These are phyloP conservation scores for Exophiala phaeomuriformis DNA, from an alignment of 2,329 filamentous ascomycete genomes.

Conservation along the genomic window DNA sequence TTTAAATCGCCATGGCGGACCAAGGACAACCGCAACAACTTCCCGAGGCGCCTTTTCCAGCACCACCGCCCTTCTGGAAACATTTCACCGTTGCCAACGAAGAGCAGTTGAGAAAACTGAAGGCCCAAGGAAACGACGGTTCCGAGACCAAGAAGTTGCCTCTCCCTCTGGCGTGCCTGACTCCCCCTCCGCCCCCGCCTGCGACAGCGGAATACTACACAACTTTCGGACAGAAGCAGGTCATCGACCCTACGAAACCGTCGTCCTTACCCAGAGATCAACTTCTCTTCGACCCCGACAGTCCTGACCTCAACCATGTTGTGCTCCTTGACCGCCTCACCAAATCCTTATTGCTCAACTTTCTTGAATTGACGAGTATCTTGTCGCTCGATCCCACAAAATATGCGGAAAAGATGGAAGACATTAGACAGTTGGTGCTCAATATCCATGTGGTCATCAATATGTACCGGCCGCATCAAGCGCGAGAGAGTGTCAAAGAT, in stretches of 20 bases:
- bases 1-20: slow-evolving; percentile 25
- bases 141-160: slow-evolving; percentile 48
- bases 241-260: slow-evolving; percentile 37
- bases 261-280: slow-evolving; percentile 42
- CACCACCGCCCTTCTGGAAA: slow-evolving; percentile 83
- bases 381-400: slow-evolving; percentile 55
- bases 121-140: slow-evolving; percentile 36
- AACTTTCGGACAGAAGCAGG: slow-evolving; percentile 72
- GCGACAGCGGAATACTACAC: slow-evolving; percentile 57
- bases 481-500: slow-evolving; percentile 74
- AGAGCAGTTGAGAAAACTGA: slow-evolving; percentile 44
- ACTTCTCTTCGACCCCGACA: slow-evolving; percentile 55
- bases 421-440: slow-evolving; percentile 74
- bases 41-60: slow-evolving; percentile 64
- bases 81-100: slow-evolving; percentile 74
- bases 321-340: slow-evolving; percentile 66
- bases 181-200: slow-evolving; percentile 69
- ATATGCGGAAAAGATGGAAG: slow-evolving; percentile 56
- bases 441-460: slow-evolving; percentile 94
- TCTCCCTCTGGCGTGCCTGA: slow-evolving; percentile 64
- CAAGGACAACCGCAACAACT: slow-evolving; percentile 36
- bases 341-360: slow-evolving; percentile 81
- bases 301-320: slow-evolving; percentile 37
- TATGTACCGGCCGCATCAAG: slow-evolving; percentile 88
- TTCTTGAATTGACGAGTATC: slow-evolving; percentile 72